Conservation (phyloP, 169 alveolate species). For the Besnoitia besnoiti region DNA sequence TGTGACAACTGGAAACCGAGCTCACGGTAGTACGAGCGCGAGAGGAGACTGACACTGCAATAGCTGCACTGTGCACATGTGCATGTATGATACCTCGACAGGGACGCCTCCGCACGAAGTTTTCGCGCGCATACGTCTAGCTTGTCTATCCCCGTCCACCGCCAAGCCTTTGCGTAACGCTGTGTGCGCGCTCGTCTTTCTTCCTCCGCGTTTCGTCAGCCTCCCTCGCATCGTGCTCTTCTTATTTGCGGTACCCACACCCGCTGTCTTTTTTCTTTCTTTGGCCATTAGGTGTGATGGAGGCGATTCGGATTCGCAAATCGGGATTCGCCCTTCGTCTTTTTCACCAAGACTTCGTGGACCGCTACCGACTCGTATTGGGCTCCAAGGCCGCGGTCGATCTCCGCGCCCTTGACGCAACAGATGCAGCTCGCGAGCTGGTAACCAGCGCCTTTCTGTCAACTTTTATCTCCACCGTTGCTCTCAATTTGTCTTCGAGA, state of each 20-base stretch:
- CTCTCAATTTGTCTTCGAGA: no score
- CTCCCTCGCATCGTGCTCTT: not conserved
- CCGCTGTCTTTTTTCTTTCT: not conserved
- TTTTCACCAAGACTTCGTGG: slow-evolving; percentile 37
- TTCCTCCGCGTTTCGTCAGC: not conserved
- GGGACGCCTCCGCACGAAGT: no score
- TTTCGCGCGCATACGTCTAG: no score
- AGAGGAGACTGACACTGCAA: not conserved
- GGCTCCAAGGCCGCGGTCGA: not conserved
- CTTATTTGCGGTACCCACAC: not conserved
- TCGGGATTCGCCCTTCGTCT: slow-evolving; percentile 55
- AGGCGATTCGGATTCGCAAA: slow-evolving; percentile 51
- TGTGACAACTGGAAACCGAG: not conserved
- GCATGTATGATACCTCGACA: no score
- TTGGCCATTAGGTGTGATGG: slow-evolving; percentile 54
- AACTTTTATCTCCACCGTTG: no score
- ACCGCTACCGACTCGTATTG: slow-evolving; percentile 29
- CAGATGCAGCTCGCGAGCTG: slow-evolving; percentile 17
- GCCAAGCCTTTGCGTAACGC: no score
- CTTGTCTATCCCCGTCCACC: no score
- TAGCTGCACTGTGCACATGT: not conserved
- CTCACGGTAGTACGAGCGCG: not conserved
- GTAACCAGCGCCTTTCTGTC: not conserved
- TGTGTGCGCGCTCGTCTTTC: not conserved
- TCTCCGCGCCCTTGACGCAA: not conserved